Evolutionary conservation across 345 rosid species (phyloP).

Genomic region (Laguncularia racemosa): DNA sequence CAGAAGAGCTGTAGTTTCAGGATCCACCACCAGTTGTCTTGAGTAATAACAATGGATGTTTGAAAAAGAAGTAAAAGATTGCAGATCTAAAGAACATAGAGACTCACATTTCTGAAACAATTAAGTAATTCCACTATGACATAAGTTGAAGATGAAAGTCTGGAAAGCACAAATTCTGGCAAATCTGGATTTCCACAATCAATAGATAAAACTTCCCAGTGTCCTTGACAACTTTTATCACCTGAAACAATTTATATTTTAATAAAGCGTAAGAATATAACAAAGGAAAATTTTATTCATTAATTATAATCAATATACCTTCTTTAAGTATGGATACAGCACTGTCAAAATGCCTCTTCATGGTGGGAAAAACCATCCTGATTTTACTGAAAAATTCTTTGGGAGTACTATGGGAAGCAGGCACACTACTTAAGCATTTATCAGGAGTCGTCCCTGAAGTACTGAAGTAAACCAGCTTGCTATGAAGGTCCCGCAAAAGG

Average conservation of each 20-base stretch:
- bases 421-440: constrained; percentile 29
- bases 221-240: constrained; percentile 51
- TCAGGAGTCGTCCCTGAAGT: constrained; percentile 23
- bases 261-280: neutral
- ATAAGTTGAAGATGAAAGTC: constrained; percentile 36
- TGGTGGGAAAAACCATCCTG: constrained; percentile 42
- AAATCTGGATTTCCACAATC: constrained; percentile 50
- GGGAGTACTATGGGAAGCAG: constrained; percentile 31
- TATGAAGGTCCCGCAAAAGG: constrained; percentile 60
- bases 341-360: constrained; percentile 44
- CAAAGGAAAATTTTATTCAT: neutral
- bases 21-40: constrained; percentile 3
- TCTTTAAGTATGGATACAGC: constrained; percentile 46
- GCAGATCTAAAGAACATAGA: constrained; percentile 7
- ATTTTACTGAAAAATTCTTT: constrained; percentile 37
- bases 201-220: constrained; percentile 53
- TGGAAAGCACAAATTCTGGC: constrained; percentile 32
- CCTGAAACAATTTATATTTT: constrained; percentile 28
- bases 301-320: constrained; percentile 27
- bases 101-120: constrained; percentile 56
- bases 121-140: constrained; percentile 59
- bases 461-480: constrained; percentile 57
- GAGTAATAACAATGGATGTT: neutral
- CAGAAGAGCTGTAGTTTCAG: constrained; percentile 35
- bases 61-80: neutral